Base-by-base conservation (phyloP, 2,329 filamentous ascomycete genomes). In the Fusarium sp. region DNA sequence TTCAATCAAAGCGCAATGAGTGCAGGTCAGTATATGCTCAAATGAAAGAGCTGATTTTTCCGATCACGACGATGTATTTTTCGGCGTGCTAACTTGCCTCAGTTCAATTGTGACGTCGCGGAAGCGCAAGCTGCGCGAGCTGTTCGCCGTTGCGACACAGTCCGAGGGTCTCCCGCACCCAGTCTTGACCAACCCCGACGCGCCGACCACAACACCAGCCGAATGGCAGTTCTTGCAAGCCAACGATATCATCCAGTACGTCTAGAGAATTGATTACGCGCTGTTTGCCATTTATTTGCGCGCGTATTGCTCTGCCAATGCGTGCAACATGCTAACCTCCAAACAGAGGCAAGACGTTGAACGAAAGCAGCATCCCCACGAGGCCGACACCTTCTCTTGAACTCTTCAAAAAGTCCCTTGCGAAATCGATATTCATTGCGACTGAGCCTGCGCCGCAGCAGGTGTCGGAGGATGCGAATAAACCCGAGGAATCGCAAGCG, bases 121-220 rank as follows among this genome's bases (percentile, higher is more conserved):
- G 82, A 96, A 97, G 88, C 91, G 93, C 81, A 97, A 97, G 86
- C 87, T 97, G 79, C 91, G 91, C 80, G 92, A 96, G 84, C 88
- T 97, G 76, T 97, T 92, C 84, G 87, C 88, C 75, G 88, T 92
- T 86, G 91, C 92, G 84, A 92, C 91, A 80, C 89, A 90, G 80
- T 82, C 85, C 77, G 84, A 89, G 80, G 82, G 84, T 79, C 84
- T 90, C 75, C 87, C 88, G 75, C 85, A 87, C 77, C 82, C 85
- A 80, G 83, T 84, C 79, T 84, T 88, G 77, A 83, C 83, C 75
- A 85, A 86, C 71, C 80, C 82, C 71, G 87, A 89, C 84, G 85
- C 85, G 83, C 84, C 83, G 61, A 81, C 84, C 62, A 78, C 81
- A 76, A 84, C 83, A 57, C 72, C 82, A 19, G 84, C 82, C 71